Percentiles rank a stretch among this genome's conserved stretches.
Evolutionary conservation across 495 filamentous ascomycete species (phyloP).

Genomic region (Pseudotulostoma volvatum): DNA sequence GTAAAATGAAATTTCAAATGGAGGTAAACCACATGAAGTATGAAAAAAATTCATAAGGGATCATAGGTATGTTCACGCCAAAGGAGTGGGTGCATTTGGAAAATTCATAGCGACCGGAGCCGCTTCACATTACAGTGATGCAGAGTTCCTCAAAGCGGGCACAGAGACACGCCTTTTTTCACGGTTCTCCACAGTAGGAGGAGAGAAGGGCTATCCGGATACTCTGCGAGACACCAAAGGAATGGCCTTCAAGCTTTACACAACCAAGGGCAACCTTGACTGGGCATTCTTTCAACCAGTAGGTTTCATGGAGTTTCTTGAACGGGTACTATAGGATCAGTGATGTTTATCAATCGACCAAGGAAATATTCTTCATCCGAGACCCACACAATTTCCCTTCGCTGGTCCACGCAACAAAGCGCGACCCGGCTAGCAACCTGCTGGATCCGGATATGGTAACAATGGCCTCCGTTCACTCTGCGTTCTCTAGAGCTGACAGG

Average conservation of each 20-base stretch:
- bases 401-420: conserved; percentile 37
- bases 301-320: conserved; percentile 14
- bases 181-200: conserved; percentile 49
- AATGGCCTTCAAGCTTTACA: conserved; percentile 60
- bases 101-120: conserved; percentile 45
- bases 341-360: background rate
- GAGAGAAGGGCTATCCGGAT: conserved; percentile 48
- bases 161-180: conserved; percentile 44
- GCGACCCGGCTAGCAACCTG: conserved; percentile 29
- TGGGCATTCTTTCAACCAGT: conserved; percentile 40
- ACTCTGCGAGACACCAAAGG: conserved; percentile 50
- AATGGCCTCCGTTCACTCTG: background rate
- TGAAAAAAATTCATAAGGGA: conserved; percentile 20
- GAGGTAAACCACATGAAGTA: background rate
- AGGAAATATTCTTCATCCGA: conserved; percentile 36
- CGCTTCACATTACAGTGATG: conserved; percentile 25
- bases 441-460: conserved; percentile 35
- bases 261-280: conserved; percentile 63
- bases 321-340: background rate
- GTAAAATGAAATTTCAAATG: background rate
- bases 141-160: conserved; percentile 33
- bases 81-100: conserved; percentile 40
- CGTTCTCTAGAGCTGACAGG: conserved; percentile 1
- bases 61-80: conserved; percentile 53
- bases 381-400: conserved; percentile 40